Evolutionary conservation across 345 rosid genomes (phyloP), one percentile per base, ranked within the genome.

Genomic region (Passiflora organensis): DNA sequence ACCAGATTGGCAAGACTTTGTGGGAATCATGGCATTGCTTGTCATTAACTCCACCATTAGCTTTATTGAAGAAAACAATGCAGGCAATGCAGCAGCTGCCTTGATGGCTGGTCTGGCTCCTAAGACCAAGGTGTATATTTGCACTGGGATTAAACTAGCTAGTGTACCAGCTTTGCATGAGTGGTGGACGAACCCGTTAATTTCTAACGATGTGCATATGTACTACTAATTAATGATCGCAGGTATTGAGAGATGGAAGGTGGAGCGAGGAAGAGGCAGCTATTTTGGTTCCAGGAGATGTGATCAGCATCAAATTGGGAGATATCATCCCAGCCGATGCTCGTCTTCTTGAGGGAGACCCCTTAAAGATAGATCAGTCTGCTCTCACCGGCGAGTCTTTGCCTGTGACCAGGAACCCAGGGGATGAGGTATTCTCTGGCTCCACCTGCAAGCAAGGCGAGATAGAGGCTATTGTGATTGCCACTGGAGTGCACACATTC

Each of bases 371-470:
- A 66, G 95, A 86, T 54, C 90, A 86, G 56, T 73, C 95, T 62
- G 82, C 90, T 39, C 86, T 86, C 48, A 86, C 95, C 0, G 95
- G 95, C 46, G 95, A 84, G 59, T 87, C 95, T 25, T 78, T 87
- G 60, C 86, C 91, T 5, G 91, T 82, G 22, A 82, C 86, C 6
- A 87, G 75, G 77, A 43, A 77, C 39, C 85, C 95, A 0, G 88
- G 89, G 1, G 83, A 84, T 63, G 95, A 80, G 69, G 64, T 87
- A 52, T 87, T 80, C 75, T 84, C 95, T 0, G 95, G 95, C 1
- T 82, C 91, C 41, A 87, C 95, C 51, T 84, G 91, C 78, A 87
- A 87, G 73, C 95, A 87, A 66, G 95, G 95, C 44, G 95, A 87
- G 78, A 62, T 87, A 38, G 95, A 87, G 69, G 95, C 95, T 38